Conservation (phyloP, 1,139 yeast species). For the Yamadazyma dendronema region DNA sequence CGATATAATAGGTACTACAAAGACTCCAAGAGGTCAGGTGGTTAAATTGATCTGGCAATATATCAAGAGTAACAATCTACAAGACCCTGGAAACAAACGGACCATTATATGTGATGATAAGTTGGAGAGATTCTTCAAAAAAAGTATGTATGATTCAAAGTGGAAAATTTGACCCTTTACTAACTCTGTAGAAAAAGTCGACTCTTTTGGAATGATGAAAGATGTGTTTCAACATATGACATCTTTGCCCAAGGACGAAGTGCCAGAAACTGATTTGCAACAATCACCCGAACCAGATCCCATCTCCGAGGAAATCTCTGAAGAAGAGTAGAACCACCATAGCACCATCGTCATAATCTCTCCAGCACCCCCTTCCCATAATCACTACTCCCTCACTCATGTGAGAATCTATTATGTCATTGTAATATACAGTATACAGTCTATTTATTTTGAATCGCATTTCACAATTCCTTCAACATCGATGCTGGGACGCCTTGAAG, state of each 20-base stretch:
- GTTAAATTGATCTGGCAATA: slow-evolving; percentile 75
- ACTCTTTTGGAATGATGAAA: slow-evolving; percentile 70
- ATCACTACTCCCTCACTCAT: too few relatives aligned
- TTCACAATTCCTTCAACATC: neutral
- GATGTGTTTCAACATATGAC: slow-evolving; percentile 50
- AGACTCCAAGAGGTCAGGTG: slow-evolving; percentile 64
- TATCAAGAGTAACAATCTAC: slow-evolving; percentile 62
- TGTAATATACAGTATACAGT: too few relatives aligned
- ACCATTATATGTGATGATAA: slow-evolving; percentile 68
- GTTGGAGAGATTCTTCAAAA: slow-evolving; percentile 57
- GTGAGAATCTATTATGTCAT: too few relatives aligned
- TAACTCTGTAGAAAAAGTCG: slow-evolving; percentile 39
- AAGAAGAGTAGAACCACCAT: neutral
- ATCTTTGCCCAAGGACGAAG: too few relatives aligned
- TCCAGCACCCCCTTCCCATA: too few relatives aligned
- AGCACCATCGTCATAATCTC: neutral
- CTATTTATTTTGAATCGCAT: neutral
- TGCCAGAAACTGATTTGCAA: too few relatives aligned
- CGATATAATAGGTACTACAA: slow-evolving; percentile 35
- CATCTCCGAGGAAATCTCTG: too few relatives aligned
- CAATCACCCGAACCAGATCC: neutral
- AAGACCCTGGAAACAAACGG: slow-evolving; percentile 66
- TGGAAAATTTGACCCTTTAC: slow-evolving; percentile 1
- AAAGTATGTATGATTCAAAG: slow-evolving; percentile 25
- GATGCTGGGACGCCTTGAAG: neutral